Conservation (phyloP, 2,329 filamentous ascomycete genomes). For the Helotiales sp. region DNA sequence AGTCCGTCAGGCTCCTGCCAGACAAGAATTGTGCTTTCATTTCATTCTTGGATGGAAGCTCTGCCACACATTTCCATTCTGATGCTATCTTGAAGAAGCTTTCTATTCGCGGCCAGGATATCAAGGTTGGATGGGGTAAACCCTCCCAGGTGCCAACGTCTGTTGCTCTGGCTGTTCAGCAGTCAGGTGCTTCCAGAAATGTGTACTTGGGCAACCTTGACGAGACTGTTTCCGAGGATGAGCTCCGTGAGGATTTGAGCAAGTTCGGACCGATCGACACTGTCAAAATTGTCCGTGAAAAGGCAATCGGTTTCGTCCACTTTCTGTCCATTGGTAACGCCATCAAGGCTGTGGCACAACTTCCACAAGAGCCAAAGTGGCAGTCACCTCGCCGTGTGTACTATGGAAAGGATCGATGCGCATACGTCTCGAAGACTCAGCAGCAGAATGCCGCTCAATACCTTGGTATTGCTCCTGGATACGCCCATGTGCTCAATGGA, state of each 20-base stretch:
- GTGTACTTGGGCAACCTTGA: slow-evolving; percentile 94
- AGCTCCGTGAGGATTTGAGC: slow-evolving; percentile 90
- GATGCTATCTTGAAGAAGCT: slow-evolving; percentile 99
- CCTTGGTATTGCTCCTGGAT: slow-evolving; percentile 93
- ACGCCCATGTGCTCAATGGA: slow-evolving; percentile 94
- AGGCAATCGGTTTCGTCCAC: slow-evolving; percentile 96
- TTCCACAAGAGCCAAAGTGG: slow-evolving; percentile 97
- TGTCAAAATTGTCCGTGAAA: slow-evolving; percentile 96
- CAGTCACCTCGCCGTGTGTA: slow-evolving; percentile 93
- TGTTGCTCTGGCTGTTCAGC: slow-evolving; percentile 95
- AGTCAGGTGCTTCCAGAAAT: slow-evolving; percentile 94
- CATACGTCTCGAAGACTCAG: slow-evolving; percentile 98
- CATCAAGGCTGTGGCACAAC: slow-evolving; percentile 95
- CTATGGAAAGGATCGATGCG: slow-evolving; percentile 98
- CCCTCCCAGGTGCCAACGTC: slow-evolving; percentile 97
- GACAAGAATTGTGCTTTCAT: slow-evolving; percentile 99
- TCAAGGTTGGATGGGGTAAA: slow-evolving; percentile 99
- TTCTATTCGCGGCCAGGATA: slow-evolving; percentile 97
- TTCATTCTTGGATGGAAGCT: slow-evolving; percentile 96
- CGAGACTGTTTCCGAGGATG: slow-evolving; percentile 88
- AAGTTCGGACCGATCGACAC: slow-evolving; percentile 98
- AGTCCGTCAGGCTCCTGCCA: slow-evolving; percentile 94
- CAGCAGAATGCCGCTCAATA: slow-evolving; percentile 99
- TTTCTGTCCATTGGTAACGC: slow-evolving; percentile 97
- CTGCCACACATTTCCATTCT: slow-evolving; percentile 98